These are phyloP conservation scores for Fusarium redolens DNA, from an alignment of 2,329 filamentous ascomycete genomes.

Conservation along the genomic window DNA sequence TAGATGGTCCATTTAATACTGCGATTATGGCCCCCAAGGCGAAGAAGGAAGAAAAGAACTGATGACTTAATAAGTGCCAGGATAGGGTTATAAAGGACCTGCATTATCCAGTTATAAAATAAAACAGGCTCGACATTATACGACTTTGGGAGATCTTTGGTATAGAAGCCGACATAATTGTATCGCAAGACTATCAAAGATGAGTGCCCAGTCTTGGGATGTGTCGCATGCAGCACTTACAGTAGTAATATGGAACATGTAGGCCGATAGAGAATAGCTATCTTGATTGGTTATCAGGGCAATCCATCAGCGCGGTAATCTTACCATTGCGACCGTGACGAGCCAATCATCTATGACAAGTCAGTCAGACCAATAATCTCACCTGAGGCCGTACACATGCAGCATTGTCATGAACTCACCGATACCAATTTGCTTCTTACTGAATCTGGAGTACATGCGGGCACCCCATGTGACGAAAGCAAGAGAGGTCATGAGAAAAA, in stretches of 20 bases:
- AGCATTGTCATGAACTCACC: constrained; percentile 8
- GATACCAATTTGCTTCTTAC: constrained; percentile 31
- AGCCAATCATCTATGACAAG: constrained; percentile 32
- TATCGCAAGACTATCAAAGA: constrained; percentile 23
- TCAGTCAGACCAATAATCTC: constrained; percentile 5
- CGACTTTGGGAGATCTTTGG: constrained; percentile 4
- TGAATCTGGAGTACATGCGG: constrained; percentile 34
- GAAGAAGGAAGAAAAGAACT: constrained; percentile 58
- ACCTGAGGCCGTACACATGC: not conserved
- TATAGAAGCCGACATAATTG: constrained; percentile 33
- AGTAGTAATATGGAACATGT: constrained; percentile 32
- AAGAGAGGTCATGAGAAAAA: constrained; percentile 32
- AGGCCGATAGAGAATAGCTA: constrained; percentile 31
- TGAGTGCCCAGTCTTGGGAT: rapidly evolving
- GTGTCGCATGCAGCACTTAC: not conserved
- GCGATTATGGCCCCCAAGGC: constrained; percentile 48
- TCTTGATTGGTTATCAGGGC: not conserved
- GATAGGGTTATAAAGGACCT: constrained; percentile 57
- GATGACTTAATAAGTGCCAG: constrained; percentile 59
- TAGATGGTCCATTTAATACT: constrained; percentile 44
- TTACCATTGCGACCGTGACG: constrained; percentile 30
- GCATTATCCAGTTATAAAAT: constrained; percentile 41
- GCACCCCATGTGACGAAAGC: constrained; percentile 25
- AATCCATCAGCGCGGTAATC: not conserved
- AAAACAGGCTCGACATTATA: constrained; percentile 32